Conservation (phyloP, 2,329 filamentous ascomycete genomes). For the Sporothrix schenckii region DNA sequence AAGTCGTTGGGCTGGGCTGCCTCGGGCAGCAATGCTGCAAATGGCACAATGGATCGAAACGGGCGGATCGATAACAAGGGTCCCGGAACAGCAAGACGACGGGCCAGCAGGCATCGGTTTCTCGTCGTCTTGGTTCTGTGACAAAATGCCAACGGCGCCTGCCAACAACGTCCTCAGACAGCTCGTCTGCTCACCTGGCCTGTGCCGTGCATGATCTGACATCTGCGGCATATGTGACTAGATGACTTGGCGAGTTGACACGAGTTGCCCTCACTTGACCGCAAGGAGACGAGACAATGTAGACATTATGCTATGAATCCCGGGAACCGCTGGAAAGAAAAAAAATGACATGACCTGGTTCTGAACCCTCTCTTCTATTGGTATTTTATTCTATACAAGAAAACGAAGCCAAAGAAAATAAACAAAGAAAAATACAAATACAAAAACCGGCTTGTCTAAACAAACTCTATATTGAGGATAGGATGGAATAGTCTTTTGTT, state of each 20-base stretch:
- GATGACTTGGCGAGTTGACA: background rate
- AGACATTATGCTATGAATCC: background rate
- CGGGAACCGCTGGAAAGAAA: background rate
- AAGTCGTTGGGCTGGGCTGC: background rate
- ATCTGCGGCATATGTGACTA: background rate
- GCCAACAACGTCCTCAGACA: too few species aligned
- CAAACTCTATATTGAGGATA: background rate
- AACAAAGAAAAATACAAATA: too few species aligned
- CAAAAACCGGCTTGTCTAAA: background rate
- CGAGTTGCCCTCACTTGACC: background rate
- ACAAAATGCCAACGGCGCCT: background rate
- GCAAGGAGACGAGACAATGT: background rate
- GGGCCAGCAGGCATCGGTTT: background rate
- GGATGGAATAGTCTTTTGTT: background rate
- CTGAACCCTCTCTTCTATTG: slow-evolving; percentile 4
- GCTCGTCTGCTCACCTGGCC: background rate
- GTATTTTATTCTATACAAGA: slow-evolving; percentile 1
- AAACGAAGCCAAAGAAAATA: background rate
- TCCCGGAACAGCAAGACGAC: background rate
- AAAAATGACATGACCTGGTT: background rate
- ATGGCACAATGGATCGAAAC: too few species aligned
- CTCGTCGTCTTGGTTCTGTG: background rate
- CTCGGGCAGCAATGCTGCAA: background rate
- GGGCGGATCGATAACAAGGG: too few species aligned
- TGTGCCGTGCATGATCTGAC: background rate